phyloP scores from a whole-genome alignment of 768 basidiomycete species.

The Phanerochaete sordida region DNA sequence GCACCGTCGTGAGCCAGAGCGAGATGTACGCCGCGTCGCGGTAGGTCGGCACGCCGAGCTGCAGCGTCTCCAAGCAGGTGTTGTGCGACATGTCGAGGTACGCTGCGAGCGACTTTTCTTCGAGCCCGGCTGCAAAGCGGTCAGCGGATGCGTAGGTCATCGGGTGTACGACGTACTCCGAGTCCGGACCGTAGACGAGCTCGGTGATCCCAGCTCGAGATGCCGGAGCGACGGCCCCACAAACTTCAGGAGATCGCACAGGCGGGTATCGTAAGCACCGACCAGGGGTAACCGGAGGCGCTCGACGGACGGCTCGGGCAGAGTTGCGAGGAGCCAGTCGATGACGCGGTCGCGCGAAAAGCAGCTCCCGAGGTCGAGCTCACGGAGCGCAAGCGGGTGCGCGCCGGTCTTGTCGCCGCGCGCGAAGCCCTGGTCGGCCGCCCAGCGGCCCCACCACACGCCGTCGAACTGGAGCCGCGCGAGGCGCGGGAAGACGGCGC shows the following conservation, averaged over 20 bases:
- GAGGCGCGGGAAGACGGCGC: slow-evolving; percentile 1
- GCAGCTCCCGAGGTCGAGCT: slow-evolving; percentile 12
- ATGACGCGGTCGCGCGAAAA: slow-evolving; percentile 9
- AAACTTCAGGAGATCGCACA: slow-evolving; percentile 7
- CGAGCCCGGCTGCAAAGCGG: background rate
- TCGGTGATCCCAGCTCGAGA: slow-evolving; percentile 16
- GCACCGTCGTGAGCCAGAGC: slow-evolving; percentile 4
- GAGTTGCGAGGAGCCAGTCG: slow-evolving; percentile 9
- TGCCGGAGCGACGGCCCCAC: slow-evolving; percentile 2
- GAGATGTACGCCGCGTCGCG: slow-evolving; percentile 7
- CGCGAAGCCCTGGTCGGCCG: background rate
- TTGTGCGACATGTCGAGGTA: slow-evolving; percentile 6
- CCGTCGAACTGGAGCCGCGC: slow-evolving; percentile 8
- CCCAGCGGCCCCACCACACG: slow-evolving; percentile 14
- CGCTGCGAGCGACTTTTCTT: background rate
- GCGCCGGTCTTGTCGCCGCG: background rate
- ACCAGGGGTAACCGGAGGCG: slow-evolving; percentile 6
- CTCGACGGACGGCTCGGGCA: background rate
- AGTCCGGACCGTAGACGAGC: background rate
- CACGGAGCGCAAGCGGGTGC: background rate
- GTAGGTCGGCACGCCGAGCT: slow-evolving; percentile 11
- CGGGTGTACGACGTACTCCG: background rate
- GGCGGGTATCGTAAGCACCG: slow-evolving; percentile 9
- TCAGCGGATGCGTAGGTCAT: background rate
- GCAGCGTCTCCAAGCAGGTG: background rate